A percentile compares a stretch with the other conserved stretches of the same genome.
phyloP scores from a whole-genome alignment of 179 eudicot genomes.

The Beta lomatogona region DNA sequence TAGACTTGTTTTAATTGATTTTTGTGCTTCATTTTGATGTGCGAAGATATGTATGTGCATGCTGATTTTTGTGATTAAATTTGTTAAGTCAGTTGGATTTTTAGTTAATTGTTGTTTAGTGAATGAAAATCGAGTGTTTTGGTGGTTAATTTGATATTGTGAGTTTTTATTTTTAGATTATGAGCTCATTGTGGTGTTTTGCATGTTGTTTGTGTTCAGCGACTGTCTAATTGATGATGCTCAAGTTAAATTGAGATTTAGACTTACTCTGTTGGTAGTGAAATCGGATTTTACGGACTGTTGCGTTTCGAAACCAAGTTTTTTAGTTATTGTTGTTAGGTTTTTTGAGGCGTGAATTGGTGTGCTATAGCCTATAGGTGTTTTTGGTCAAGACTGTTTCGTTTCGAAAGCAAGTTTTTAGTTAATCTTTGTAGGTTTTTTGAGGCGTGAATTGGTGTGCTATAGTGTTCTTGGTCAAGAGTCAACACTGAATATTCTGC shows the following conservation, averaged over 20 bases:
- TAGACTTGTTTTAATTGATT: background rate
- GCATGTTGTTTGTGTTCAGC: background rate
- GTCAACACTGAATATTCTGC: background rate
- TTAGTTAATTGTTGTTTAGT: slow-evolving; percentile 5
- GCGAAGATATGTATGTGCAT: background rate
- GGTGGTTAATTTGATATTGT: background rate
- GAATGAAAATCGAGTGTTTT: background rate
- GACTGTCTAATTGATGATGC: background rate
- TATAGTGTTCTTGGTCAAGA: background rate
- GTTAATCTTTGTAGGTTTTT: too few species aligned
- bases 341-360: background rate
- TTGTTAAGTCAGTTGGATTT: background rate
- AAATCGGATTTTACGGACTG: background rate
- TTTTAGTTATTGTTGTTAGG: background rate
- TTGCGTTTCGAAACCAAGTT: background rate
- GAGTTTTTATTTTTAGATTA: background rate
- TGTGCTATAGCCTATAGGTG: background rate
- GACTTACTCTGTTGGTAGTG: background rate
- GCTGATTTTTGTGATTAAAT: background rate
- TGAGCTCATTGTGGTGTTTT: background rate
- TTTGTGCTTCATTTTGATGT: background rate
- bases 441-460: background rate
- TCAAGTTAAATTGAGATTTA: background rate
- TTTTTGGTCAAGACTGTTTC: background rate
- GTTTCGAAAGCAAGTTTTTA: background rate